Evolutionary conservation across 257 asterid genomes (phyloP).

Genomic region (Marsdenia floribunda): DNA sequence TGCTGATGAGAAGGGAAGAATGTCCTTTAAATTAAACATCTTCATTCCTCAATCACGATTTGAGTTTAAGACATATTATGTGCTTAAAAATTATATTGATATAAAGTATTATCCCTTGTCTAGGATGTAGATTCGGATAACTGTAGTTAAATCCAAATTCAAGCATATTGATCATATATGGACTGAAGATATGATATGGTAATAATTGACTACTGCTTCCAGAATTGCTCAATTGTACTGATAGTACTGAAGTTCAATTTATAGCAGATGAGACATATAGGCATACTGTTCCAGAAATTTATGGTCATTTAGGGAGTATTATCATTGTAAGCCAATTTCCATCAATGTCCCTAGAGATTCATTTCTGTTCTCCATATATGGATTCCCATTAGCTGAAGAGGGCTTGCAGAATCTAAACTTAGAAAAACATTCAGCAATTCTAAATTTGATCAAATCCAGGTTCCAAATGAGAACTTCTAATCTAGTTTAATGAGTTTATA

Average conservation of each 20-base stretch:
- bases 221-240: background rate
- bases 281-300: background rate
- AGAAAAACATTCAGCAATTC: background rate
- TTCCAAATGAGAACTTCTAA: background rate
- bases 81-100: background rate
- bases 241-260: background rate
- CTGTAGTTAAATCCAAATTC: background rate
- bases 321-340: background rate
- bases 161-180: background rate
- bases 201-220: background rate
- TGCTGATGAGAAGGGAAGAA: background rate
- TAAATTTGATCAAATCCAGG: background rate
- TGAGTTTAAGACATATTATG: background rate
- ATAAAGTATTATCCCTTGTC: background rate
- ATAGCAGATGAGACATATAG: background rate
- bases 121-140: background rate
- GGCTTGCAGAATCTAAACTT: background rate
- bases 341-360: background rate
- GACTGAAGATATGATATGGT: background rate
- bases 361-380: background rate
- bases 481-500: background rate
- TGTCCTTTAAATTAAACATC: background rate
- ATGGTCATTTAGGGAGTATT: background rate
- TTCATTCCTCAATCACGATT: background rate
- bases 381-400: background rate